Evolutionary conservation across 495 filamentous ascomycete genomes (phyloP).

Genomic region (Acidiella bohemica): DNA sequence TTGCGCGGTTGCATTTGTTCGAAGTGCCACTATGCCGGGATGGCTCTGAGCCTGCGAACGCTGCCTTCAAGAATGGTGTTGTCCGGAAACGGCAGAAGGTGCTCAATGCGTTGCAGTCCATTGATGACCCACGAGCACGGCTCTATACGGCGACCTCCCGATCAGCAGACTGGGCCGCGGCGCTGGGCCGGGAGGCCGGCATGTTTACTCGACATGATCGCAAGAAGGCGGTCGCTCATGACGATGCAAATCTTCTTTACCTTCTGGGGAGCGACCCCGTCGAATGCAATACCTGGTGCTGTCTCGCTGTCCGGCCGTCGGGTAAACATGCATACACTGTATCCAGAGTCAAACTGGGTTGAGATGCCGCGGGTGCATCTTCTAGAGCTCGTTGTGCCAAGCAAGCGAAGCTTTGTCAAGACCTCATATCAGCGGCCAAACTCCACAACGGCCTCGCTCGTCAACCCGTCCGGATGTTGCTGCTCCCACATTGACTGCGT

Average conservation of each 20-base stretch:
- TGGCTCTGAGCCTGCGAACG: not conserved
- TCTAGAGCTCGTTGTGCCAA: no score
- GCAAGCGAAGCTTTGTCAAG: no score
- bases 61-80: not conserved
- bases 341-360: no score
- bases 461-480: no score
- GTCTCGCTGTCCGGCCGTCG: no score
- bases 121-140: not conserved
- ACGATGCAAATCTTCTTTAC: conserved; percentile 40
- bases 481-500: no score
- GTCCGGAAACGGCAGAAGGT: not conserved
- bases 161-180: not conserved
- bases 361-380: no score
- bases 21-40: not conserved
- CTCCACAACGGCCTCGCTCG: no score
- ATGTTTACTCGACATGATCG: not conserved
- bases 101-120: not conserved
- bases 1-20: not conserved
- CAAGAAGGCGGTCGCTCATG: not conserved
- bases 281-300: no score
- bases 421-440: no score
- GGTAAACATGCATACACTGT: no score
- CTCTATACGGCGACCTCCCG: not conserved
- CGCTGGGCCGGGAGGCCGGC: not conserved
- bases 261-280: no score